Conservation (phyloP, 225 moss, liverwort and hornwort species). For the Anthoceros angustus region DNA sequence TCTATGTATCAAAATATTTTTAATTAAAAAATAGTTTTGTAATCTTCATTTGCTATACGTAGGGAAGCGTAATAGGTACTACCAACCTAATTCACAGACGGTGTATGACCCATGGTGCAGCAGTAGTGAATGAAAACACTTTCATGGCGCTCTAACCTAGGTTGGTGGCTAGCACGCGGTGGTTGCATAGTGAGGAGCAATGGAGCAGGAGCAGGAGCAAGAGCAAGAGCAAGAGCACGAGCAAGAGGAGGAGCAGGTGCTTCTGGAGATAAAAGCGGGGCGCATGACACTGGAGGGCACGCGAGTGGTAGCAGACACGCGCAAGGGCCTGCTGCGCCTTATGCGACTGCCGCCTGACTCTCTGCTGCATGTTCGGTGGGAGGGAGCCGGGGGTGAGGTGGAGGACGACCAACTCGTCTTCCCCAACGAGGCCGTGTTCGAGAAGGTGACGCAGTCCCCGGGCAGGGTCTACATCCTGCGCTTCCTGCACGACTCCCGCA, state of each 20-base stretch:
- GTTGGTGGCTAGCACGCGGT: too few species aligned
- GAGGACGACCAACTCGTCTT: conserved; percentile 72
- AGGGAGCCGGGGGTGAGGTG: conserved; percentile 7
- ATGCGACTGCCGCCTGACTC: conserved; percentile 64
- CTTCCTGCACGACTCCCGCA: conserved; percentile 71
- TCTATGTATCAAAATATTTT: too few species aligned
- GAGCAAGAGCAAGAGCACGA: conserved; percentile 25
- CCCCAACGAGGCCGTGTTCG: conserved; percentile 78
- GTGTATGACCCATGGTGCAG: too few species aligned
- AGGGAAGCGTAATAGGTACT: too few species aligned
- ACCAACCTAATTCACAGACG: too few species aligned
- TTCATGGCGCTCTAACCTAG: too few species aligned
- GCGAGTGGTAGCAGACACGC: conserved; percentile 57
- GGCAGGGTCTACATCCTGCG: conserved; percentile 78
- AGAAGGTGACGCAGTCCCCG: conserved; percentile 82
- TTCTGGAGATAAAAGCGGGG: conserved; percentile 76
- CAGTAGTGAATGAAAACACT: too few species aligned
- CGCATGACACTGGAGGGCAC: conserved; percentile 58
- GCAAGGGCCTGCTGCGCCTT: conserved; percentile 72
- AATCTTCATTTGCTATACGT: too few species aligned
- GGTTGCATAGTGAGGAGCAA: too few species aligned
- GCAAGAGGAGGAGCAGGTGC: conserved; percentile 29
- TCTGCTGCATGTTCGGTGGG: conserved; percentile 86
- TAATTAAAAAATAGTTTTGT: too few species aligned
- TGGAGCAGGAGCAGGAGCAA: too few species aligned